Conservation (phyloP, 1,284 basidiomycete genomes). For the Ustilago cynodontis region DNA sequence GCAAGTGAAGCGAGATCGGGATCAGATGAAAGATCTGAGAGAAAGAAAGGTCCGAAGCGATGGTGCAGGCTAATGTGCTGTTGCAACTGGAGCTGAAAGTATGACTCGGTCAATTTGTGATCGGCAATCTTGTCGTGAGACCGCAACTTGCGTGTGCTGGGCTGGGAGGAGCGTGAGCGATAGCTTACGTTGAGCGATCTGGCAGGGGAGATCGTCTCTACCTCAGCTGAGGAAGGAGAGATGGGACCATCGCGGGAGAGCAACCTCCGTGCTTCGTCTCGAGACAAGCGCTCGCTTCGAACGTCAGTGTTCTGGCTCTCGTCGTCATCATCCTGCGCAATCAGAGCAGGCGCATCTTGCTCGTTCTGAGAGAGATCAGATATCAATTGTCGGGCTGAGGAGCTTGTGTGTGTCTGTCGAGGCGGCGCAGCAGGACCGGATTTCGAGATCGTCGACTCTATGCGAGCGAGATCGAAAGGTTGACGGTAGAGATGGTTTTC, state of each 20-base stretch:
- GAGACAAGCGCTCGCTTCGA: conserved; percentile 11
- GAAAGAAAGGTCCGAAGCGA: conserved; percentile 9
- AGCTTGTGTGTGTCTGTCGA: neutral
- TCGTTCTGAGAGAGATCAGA: conserved; percentile 17
- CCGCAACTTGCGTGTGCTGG: conserved; percentile 20
- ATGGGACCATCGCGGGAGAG: conserved; percentile 7
- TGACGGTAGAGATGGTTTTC: conserved; percentile 27
- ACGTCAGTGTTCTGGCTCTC: neutral
- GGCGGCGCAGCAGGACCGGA: neutral
- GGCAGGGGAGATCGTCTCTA: neutral
- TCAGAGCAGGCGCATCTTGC: conserved; percentile 2
- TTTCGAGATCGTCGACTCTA: neutral
- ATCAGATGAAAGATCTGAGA: conserved; percentile 17
- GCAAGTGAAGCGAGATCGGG: conserved; percentile 21
- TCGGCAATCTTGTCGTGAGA: conserved; percentile 37
- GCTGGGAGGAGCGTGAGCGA: conserved; percentile 3
- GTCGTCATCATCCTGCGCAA: neutral
- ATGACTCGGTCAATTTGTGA: conserved; percentile 32
- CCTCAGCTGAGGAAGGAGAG: conserved; percentile 1
- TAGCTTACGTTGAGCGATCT: neutral
- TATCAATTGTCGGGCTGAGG: conserved; percentile 9
- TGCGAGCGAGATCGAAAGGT: conserved; percentile 20
- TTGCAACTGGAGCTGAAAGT: conserved; percentile 50
- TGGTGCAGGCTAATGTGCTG: conserved; percentile 28
- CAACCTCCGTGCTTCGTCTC: conserved; percentile 27